Percentiles rank a stretch among this genome's conserved stretches.
Conservation (phyloP, 202 grass and related monocot genomes). For the Saccharum hybrid region DNA sequence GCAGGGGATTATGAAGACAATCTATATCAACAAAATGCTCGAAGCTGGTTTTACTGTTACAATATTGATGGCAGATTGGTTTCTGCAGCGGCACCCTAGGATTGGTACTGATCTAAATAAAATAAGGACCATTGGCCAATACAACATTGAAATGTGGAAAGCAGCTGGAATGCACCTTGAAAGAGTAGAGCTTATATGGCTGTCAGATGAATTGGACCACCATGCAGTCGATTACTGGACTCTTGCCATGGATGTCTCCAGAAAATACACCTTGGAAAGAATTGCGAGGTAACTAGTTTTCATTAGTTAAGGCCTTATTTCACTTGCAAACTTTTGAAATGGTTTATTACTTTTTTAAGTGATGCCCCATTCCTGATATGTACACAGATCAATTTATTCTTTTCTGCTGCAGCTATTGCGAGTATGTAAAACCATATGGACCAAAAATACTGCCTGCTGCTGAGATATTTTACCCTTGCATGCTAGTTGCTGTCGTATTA, state of each 20-base stretch:
- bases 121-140: conserved; percentile 47
- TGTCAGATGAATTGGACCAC: conserved; percentile 51
- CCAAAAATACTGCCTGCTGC: conserved; percentile 47
- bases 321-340: conserved; percentile 1
- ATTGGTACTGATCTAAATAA: conserved; percentile 46
- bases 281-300: conserved; percentile 38
- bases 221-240: conserved; percentile 52
- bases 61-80: conserved; percentile 61
- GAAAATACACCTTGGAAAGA: conserved; percentile 40
- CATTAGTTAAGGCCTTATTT: background rate
- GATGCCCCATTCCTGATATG: background rate
- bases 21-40: conserved; percentile 56
- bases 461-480: conserved; percentile 54
- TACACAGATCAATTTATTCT: background rate
- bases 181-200: conserved; percentile 55
- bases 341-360: background rate
- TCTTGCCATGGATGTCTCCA: conserved; percentile 53
- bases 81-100: conserved; percentile 43
- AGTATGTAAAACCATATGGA: background rate
- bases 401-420: conserved; percentile 33
- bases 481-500: conserved; percentile 56
- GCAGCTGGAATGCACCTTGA: conserved; percentile 54
- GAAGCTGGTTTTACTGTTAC: conserved; percentile 49
- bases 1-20: conserved; percentile 53
- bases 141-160: conserved; percentile 59